Conservation (phyloP, 257 asterid genomes). For the Datura wrightii region DNA sequence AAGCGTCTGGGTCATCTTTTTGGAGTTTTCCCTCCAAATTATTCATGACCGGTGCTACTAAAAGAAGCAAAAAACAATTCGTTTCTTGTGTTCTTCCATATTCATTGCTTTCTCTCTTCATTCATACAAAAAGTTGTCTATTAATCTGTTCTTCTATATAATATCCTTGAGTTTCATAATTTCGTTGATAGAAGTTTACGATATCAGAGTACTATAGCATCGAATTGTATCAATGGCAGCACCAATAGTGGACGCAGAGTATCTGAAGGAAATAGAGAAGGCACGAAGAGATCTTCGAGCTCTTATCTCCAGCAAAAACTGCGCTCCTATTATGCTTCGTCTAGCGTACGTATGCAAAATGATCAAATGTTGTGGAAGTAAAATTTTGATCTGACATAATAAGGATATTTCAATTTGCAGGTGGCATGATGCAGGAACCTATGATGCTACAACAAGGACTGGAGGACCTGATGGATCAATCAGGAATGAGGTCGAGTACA, state of each 20-base stretch:
- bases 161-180: neutral
- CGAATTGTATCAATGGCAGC: slow-evolving; percentile 18
- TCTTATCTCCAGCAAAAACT: slow-evolving; percentile 64
- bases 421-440: slow-evolving; percentile 98
- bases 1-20: neutral
- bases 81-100: slow-evolving; percentile 27
- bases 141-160: slow-evolving; percentile 13
- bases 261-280: slow-evolving; percentile 62
- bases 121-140: slow-evolving; percentile 23
- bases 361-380: neutral
- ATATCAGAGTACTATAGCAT: neutral
- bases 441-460: slow-evolving; percentile 71
- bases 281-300: slow-evolving; percentile 71
- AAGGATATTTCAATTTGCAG: slow-evolving; percentile 46
- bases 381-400: neutral
- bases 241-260: slow-evolving; percentile 55
- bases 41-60: neutral
- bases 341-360: slow-evolving; percentile 56
- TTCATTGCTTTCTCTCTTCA: slow-evolving; percentile 39
- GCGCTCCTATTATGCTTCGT: slow-evolving; percentile 92
- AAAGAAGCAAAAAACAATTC: slow-evolving; percentile 22
- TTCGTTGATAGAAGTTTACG: neutral
- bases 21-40: slow-evolving; percentile 36
- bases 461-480: slow-evolving; percentile 98
- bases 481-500: slow-evolving; percentile 60